Evolutionary conservation across 148 eudicot genomes (phyloP).

Genomic region (Amaranthus cruentus): DNA sequence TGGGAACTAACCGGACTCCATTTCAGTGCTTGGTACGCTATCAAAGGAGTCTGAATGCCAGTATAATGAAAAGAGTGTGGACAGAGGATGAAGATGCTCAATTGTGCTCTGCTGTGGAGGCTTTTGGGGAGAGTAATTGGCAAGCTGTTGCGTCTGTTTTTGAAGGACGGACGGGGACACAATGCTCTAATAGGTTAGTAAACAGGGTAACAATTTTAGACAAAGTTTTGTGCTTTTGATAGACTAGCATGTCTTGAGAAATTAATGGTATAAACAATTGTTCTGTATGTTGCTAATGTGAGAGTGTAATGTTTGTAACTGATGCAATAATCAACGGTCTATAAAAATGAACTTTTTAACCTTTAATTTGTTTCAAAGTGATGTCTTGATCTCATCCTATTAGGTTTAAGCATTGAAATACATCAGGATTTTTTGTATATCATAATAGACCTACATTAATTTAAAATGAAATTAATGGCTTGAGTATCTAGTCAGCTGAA

Average conservation of each 20-base stretch:
- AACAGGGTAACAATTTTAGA: constrained; percentile 2
- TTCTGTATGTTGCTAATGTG: background rate
- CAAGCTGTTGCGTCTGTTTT: constrained; percentile 69
- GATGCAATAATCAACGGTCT: background rate
- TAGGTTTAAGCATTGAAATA: background rate
- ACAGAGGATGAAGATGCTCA: constrained; percentile 69
- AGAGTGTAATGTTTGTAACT: background rate
- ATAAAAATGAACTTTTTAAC: too few relatives aligned
- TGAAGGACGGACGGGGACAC: constrained; percentile 88
- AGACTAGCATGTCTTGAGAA: background rate
- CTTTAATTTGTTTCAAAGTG: too few relatives aligned
- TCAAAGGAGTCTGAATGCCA: constrained; percentile 84
- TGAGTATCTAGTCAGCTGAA: too few relatives aligned
- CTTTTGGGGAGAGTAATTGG: constrained; percentile 86
- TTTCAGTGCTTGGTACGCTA: constrained; percentile 80
- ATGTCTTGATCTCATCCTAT: background rate
- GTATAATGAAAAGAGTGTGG: constrained; percentile 79
- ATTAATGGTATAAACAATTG: background rate
- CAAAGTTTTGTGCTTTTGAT: background rate
- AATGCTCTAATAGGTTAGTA: constrained; percentile 94
- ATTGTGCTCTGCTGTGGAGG: constrained; percentile 69
- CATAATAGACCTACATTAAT: background rate
- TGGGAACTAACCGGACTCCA: constrained; percentile 77
- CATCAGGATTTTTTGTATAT: background rate
- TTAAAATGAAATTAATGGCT: too few relatives aligned